Base-by-base conservation (phyloP, 441 rosid species). In the Pelargonium myrrhifolium region DNA sequence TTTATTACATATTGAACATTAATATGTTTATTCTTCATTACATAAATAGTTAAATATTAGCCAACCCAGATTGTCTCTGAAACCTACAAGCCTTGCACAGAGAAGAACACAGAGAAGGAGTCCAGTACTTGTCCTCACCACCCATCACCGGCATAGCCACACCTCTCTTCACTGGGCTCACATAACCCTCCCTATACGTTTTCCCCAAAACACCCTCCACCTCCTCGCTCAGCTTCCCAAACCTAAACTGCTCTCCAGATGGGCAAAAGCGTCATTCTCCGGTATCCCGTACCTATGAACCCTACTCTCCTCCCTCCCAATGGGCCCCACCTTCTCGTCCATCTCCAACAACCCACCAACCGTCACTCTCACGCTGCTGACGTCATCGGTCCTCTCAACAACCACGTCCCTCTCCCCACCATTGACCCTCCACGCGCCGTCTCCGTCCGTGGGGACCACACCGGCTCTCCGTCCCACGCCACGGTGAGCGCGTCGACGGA, bases 141-240 rank as follows among this genome's bases (percentile, higher is more conserved):
- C 96, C 98, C 89, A 85, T 80, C 71, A 90, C 80, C 22, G 98
- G 98, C 93, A 88, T 88, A 0, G 89, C 78, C 15, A 90, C 92
- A 1, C 96, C 93, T 31, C 67, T 77, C 82, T 90, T 88, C 10
- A 82, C 92, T 0, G 89, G 85, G 74, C 92, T 88, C 0, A 84
- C 89, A 71, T 86, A 90, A 9, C 64, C 87, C 1, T 88, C 87
- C 82, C 82, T 80, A 76, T 93, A 86, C 49, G 93, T 90, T 74
- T 90, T 87, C 6, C 96, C 98, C 75, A 93, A 31, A 42, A 93
- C 85, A 28, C 98, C 98, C 60, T 90, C 96, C 0, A 88, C 93
- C 10, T 63, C 45, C 3, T 87, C 90, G 15, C 83, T 76, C 67
- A 87, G 72, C 20, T 75, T 78, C 61, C 37, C 61, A 68, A 90